Conservation (phyloP, 495 filamentous ascomycete genomes). For the Cercophora samala region DNA sequence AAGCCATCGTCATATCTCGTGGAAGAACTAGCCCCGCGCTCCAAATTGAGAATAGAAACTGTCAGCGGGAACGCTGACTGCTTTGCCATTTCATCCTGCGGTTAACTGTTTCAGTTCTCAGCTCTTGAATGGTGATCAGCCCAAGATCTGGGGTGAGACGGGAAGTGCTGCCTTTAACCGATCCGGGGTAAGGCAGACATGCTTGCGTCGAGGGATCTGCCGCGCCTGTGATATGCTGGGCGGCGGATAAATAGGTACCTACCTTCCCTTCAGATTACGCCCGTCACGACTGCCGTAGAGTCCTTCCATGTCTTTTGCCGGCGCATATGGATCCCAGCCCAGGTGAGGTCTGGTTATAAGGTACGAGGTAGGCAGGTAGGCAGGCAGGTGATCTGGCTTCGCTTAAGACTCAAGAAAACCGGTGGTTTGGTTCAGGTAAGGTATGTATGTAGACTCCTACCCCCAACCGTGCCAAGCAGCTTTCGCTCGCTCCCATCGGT, state of each 20-base stretch:
- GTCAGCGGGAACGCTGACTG: background rate
- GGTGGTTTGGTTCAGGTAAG: slow-evolving; percentile 1
- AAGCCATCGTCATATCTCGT: background rate
- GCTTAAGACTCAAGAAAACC: background rate
- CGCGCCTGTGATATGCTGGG: slow-evolving; percentile 7
- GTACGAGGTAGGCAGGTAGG: too few relatives aligned
- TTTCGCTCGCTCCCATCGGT: too few relatives aligned
- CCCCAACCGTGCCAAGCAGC: too few relatives aligned
- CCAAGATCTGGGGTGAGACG: slow-evolving; percentile 7
- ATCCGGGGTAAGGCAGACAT: slow-evolving; percentile 30
- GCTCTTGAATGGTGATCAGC: background rate
- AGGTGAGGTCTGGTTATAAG: too few relatives aligned
- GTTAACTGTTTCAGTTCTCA: slow-evolving; percentile 17
- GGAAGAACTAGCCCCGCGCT: background rate
- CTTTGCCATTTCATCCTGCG: background rate
- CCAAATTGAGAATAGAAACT: background rate
- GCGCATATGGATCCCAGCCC: background rate
- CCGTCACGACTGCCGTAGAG: background rate
- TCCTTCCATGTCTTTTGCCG: background rate
- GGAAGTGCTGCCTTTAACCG: slow-evolving; percentile 29
- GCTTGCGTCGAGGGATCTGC: slow-evolving; percentile 25
- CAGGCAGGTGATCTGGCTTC: background rate
- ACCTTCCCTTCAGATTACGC: too few relatives aligned
- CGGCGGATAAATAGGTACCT: slow-evolving; percentile 29
- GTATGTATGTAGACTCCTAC: too few relatives aligned